Conservation (phyloP, 2,329 filamentous ascomycete genomes). For the Ophiognomonia clavigignenti-juglandacearum region DNA sequence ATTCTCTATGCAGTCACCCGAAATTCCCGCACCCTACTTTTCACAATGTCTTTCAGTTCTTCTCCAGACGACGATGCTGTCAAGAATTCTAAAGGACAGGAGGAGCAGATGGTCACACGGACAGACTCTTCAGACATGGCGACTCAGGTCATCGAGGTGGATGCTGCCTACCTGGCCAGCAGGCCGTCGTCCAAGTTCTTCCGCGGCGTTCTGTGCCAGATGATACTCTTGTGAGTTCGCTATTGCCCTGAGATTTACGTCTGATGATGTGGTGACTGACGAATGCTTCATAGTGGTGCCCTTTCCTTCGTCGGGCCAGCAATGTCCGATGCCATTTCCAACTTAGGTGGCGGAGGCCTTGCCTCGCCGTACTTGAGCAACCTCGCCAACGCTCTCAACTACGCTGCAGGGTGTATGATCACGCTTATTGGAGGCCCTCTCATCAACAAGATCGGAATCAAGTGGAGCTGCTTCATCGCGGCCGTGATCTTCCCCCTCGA, state of each 20-base stretch:
- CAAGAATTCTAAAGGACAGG: neutral
- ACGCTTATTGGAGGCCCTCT: slow-evolving; percentile 28
- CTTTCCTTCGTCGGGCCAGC: slow-evolving; percentile 14
- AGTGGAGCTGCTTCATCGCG: slow-evolving; percentile 31
- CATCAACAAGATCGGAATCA: slow-evolving; percentile 34
- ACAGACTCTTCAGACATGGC: slow-evolving; percentile 8
- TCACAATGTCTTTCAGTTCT: neutral
- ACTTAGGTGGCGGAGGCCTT: slow-evolving; percentile 14
- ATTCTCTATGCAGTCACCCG: too few relatives aligned
- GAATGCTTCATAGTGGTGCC: neutral
- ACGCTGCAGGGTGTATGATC: slow-evolving; percentile 11
- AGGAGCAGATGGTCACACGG: neutral
- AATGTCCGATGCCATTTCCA: slow-evolving; percentile 15
- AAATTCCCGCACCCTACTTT: neutral
- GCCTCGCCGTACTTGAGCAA: slow-evolving; percentile 15
- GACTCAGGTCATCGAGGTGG: slow-evolving; percentile 12
- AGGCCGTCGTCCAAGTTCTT: slow-evolving; percentile 6
- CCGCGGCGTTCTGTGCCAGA: slow-evolving; percentile 13
- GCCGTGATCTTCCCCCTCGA: slow-evolving; percentile 28
- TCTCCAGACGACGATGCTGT: neutral
- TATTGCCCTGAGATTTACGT: neutral
- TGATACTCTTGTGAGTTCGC: slow-evolving; percentile 9
- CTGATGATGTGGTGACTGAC: neutral
- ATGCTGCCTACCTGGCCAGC: slow-evolving; percentile 12
- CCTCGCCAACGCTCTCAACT: slow-evolving; percentile 10